Conservation (phyloP, 208 protist genomes). For the Trichomonas gallinae region DNA sequence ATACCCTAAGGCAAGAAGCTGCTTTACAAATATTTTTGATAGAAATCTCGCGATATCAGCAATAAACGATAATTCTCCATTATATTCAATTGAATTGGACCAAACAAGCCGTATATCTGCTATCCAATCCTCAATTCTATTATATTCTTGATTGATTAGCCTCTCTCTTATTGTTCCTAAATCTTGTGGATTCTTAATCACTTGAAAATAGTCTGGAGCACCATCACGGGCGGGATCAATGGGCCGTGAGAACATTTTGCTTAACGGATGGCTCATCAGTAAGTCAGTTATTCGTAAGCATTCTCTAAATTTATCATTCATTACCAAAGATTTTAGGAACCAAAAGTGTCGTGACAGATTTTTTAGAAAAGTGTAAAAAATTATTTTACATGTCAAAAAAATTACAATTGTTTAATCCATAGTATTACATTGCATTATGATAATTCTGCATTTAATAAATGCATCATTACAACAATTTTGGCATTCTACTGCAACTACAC, state of each 20-base stretch:
- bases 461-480: too few relatives aligned
- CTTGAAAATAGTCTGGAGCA: background rate
- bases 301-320: background rate
- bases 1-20: background rate
- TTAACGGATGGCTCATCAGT: background rate
- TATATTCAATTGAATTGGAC: background rate
- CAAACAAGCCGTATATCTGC: background rate
- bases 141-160: background rate
- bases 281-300: background rate
- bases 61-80: background rate
- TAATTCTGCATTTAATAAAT: too few relatives aligned
- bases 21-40: background rate
- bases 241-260: background rate
- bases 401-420: too few relatives aligned
- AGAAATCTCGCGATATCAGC: background rate
- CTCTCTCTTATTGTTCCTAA: background rate
- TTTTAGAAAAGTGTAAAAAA: too few relatives aligned
- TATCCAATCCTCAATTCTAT: background rate
- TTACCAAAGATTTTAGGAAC: background rate
- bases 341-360: too few relatives aligned
- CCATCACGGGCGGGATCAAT: background rate
- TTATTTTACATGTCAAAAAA: too few relatives aligned
- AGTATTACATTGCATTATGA: too few relatives aligned
- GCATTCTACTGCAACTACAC: too few relatives aligned
- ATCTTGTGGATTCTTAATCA: conserved; percentile 12